Conservation (phyloP, 805 yeast genomes). For the Candida tallmaniae region DNA sequence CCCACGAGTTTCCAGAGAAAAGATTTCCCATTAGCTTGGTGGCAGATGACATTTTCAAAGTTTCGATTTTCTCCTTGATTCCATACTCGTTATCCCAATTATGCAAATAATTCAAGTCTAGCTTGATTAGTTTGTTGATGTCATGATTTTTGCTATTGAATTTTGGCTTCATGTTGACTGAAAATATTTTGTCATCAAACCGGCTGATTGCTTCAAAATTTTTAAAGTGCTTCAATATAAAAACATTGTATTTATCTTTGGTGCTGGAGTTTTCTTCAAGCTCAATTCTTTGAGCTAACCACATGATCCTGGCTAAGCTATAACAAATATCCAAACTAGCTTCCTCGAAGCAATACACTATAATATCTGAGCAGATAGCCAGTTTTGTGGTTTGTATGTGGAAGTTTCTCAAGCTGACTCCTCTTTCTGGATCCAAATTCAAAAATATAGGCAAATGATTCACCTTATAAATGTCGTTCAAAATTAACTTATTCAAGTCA, state of each 20-base stretch:
- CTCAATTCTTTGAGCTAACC: constrained; percentile 34
- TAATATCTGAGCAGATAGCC: constrained; percentile 67
- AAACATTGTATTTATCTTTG: constrained; percentile 9
- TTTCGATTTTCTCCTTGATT: constrained; percentile 76
- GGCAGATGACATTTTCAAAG: constrained; percentile 78
- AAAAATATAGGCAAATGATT: constrained; percentile 50
- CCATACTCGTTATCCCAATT: constrained; percentile 65
- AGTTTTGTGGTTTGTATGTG: constrained; percentile 81
- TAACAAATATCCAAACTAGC: constrained; percentile 6
- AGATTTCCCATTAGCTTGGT: constrained; percentile 50
- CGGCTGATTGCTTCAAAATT: neutral
- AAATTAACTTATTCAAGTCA: constrained; percentile 19
- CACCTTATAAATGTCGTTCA: constrained; percentile 40
- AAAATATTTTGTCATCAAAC: constrained; percentile 1
- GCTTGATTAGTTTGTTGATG: constrained; percentile 9
- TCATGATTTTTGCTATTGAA: constrained; percentile 8
- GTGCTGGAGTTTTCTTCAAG: constrained; percentile 3
- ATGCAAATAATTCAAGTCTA: constrained; percentile 6
- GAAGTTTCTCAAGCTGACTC: constrained; percentile 78
- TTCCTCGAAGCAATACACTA: constrained; percentile 62
- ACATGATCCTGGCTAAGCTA: constrained; percentile 29
- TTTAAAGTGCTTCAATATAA: constrained; percentile 7
- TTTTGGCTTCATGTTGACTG: constrained; percentile 5
- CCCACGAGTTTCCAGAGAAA: constrained; percentile 84
- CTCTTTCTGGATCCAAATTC: constrained; percentile 62